These are phyloP conservation scores for Diaporthe batatas DNA, from an alignment of 2,329 filamentous ascomycete genomes.

Conservation along the genomic window DNA sequence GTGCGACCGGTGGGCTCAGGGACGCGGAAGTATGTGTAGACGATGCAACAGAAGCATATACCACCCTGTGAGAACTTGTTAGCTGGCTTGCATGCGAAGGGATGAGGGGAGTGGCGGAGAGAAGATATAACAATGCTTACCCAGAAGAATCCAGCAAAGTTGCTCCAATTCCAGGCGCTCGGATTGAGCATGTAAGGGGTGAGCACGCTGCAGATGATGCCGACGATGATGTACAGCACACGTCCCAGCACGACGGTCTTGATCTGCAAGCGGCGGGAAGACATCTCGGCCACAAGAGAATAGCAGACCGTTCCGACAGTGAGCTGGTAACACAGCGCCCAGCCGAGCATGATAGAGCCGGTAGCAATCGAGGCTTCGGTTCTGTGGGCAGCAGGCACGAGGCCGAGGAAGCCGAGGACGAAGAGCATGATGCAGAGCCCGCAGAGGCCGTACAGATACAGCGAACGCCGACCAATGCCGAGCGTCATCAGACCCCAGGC, in stretches of 20 bases:
- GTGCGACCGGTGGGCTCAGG: slow-evolving; percentile 85
- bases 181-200: slow-evolving; percentile 96
- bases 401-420: slow-evolving; percentile 85
- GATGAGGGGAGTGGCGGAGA: background rate
- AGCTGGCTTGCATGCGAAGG: slow-evolving; percentile 40
- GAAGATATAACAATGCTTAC: slow-evolving; percentile 51
- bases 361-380: slow-evolving; percentile 78
- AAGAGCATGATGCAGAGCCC: slow-evolving; percentile 82
- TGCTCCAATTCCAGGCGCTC: slow-evolving; percentile 86
- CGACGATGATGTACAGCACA: slow-evolving; percentile 84
- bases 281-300: slow-evolving; percentile 87
- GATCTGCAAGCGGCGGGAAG: slow-evolving; percentile 85
- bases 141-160: slow-evolving; percentile 92
- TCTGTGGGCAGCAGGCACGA: slow-evolving; percentile 73
- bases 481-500: slow-evolving; percentile 84
- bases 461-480: slow-evolving; percentile 79
- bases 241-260: slow-evolving; percentile 92
- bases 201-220: slow-evolving; percentile 83
- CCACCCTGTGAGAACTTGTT: slow-evolving; percentile 64
- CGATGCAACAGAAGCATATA: slow-evolving; percentile 82
- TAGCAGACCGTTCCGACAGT: slow-evolving; percentile 92
- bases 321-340: slow-evolving; percentile 87
- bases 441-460: slow-evolving; percentile 83
- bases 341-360: slow-evolving; percentile 86
- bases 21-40: slow-evolving; percentile 85